These are phyloP conservation scores for Periconia sp. DNA, from an alignment of 2,329 filamentous ascomycete genomes.

Conservation along the genomic window DNA sequence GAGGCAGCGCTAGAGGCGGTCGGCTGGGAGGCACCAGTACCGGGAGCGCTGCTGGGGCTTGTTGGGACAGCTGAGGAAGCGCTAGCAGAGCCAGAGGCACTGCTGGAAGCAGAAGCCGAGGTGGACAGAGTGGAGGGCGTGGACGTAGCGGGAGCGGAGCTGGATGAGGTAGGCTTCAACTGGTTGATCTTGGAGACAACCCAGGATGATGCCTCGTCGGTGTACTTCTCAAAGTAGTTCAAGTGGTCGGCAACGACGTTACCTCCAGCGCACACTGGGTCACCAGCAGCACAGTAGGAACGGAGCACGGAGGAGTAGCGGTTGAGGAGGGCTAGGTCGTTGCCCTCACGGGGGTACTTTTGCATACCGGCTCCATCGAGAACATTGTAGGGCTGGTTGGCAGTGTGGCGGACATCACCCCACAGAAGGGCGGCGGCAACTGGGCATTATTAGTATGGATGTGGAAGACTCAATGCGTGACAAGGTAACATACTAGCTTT, in stretches of 20 bases:
- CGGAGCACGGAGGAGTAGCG: conserved; percentile 53
- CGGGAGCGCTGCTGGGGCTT: no score
- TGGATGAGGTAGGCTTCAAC: not conserved
- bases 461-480: conserved; percentile 10
- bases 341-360: conserved; percentile 13
- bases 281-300: conserved; percentile 63
- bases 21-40: not conserved
- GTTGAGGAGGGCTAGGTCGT: conserved; percentile 20
- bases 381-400: conserved; percentile 27
- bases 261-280: conserved; percentile 66
- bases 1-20: no score
- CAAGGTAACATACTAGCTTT: conserved; percentile 22
- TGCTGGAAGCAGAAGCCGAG: not conserved
- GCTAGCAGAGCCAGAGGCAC: not conserved
- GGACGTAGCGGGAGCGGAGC: not conserved
- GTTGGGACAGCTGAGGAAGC: not conserved
- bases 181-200: conserved; percentile 22
- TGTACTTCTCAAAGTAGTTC: conserved; percentile 52
- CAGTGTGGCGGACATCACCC: conserved; percentile 23
- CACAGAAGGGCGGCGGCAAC: conserved; percentile 28
- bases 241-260: conserved; percentile 60
- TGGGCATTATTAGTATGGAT: conserved; percentile 2
- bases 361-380: conserved; percentile 19
- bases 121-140: not conserved
- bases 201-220: conserved; percentile 24